phyloP scores from a whole-genome alignment of 2,329 filamentous ascomycete genomes.

The Bipolaris oryzae region DNA sequence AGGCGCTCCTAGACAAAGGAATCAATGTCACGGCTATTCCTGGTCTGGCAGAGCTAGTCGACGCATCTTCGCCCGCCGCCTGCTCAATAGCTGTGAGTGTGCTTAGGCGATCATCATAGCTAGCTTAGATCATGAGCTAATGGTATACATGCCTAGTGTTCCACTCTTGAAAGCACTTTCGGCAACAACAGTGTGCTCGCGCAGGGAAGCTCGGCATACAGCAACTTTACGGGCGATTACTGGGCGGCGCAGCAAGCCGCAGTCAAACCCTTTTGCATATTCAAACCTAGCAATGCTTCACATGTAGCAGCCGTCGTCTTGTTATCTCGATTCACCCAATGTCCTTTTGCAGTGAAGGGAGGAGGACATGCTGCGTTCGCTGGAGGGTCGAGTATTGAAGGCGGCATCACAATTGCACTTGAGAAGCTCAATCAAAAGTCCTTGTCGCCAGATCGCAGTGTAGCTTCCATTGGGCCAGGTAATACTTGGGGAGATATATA shows the following conservation, averaged over 20 bases:
- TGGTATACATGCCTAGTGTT: conserved; percentile 24
- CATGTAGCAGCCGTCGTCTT: conserved; percentile 31
- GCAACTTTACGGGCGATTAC: conserved; percentile 26
- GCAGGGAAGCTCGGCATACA: conserved; percentile 25
- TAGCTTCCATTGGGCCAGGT: conserved; percentile 39
- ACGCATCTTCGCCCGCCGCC: conserved; percentile 9
- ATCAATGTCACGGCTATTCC: conserved; percentile 26
- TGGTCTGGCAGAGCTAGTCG: conserved; percentile 15
- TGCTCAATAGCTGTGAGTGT: conserved; percentile 32
- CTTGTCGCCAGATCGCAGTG: conserved; percentile 27
- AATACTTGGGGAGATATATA: conserved; percentile 46
- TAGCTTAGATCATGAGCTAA: background rate
- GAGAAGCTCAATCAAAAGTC: conserved; percentile 32
- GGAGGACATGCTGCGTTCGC: conserved; percentile 35
- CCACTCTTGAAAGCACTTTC: conserved; percentile 19
- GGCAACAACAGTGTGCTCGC: conserved; percentile 20
- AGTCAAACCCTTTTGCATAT: conserved; percentile 36
- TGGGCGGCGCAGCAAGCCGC: conserved; percentile 35
- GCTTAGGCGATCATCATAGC: background rate
- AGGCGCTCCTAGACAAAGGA: conserved; percentile 24
- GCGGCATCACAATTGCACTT: conserved; percentile 40
- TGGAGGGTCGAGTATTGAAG: conserved; percentile 40
- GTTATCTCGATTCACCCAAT: conserved; percentile 32
- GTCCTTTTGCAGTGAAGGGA: conserved; percentile 52
- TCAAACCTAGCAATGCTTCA: conserved; percentile 28